A percentile compares a stretch with the other conserved stretches of the same genome.
Evolutionary conservation across 1,284 basidiomycete species (phyloP).

Genomic region (Sporisorium iseilematis-ciliati): DNA sequence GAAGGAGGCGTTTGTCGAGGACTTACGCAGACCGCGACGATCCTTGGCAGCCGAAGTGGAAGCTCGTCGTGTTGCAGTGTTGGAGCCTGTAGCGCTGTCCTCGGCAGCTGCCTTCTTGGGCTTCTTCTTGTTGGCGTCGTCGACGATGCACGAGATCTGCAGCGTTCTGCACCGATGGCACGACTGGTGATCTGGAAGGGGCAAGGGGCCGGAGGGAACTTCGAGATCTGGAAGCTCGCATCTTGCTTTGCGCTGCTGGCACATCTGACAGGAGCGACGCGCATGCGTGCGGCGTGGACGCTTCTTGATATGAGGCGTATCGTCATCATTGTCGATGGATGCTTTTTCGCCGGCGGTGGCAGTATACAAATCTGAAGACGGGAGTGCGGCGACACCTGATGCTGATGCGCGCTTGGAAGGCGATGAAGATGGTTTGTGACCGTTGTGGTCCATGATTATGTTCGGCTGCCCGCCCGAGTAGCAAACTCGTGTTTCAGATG

Average conservation of each 20-base stretch:
- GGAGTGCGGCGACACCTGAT: background rate
- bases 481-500: no score
- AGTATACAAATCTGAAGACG: background rate
- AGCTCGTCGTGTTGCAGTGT: conserved; percentile 7
- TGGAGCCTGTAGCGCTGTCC: background rate
- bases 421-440: background rate
- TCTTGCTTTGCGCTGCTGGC: conserved; percentile 49
- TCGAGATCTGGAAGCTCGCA: conserved; percentile 47
- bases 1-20: conserved; percentile 23
- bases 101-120: conserved; percentile 17
- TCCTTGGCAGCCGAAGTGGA: conserved; percentile 1
- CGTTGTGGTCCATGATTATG: background rate
- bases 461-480: background rate
- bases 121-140: conserved; percentile 43
- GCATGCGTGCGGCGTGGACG: conserved; percentile 43
- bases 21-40: conserved; percentile 17
- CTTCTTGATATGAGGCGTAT: conserved; percentile 35
- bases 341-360: background rate
- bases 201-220: conserved; percentile 33
- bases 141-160: conserved; percentile 45
- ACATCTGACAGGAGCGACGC: conserved; percentile 48
- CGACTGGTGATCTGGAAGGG: conserved; percentile 36
- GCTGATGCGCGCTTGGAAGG: background rate
- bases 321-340: conserved; percentile 8
- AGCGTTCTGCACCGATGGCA: conserved; percentile 45